phyloP scores from a whole-genome alignment of 768 basidiomycete species.

The Boletus barrowsii region DNA sequence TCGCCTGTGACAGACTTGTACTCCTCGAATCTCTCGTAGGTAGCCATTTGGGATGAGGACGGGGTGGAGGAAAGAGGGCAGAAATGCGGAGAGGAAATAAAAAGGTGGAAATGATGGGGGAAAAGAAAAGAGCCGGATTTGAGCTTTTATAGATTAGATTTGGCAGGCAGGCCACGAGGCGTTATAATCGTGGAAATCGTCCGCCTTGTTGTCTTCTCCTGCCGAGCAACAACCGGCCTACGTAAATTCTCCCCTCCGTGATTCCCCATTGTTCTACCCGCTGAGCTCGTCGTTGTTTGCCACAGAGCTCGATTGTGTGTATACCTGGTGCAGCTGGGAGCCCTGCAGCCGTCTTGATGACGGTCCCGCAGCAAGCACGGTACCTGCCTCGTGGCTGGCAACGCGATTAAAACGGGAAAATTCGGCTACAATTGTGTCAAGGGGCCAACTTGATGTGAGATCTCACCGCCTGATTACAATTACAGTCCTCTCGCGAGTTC shows the following conservation, averaged over 20 bases:
- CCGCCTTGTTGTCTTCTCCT: conserved; percentile 14
- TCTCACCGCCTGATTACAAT: background rate
- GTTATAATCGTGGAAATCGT: conserved; percentile 24
- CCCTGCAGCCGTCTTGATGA: background rate
- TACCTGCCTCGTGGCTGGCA: conserved; percentile 13
- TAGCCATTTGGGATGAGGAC: conserved; percentile 36
- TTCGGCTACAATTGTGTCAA: conserved; percentile 15
- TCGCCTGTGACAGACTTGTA: conserved; percentile 32
- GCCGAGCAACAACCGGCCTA: conserved; percentile 10
- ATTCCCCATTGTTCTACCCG: conserved; percentile 2
- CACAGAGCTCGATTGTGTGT: conserved; percentile 1
- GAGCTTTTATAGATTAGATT: conserved; percentile 54
- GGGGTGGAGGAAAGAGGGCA: conserved; percentile 15
- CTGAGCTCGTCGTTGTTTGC: conserved; percentile 1
- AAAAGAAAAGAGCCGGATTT: conserved; percentile 16
- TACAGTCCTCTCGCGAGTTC: conserved; percentile 48
- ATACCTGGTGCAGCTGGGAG: background rate
- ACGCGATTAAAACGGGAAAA: conserved; percentile 2
- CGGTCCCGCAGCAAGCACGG: conserved; percentile 11
- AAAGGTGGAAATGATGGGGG: conserved; percentile 23
- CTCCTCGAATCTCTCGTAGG: conserved; percentile 34
- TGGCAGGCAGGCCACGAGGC: conserved; percentile 55
- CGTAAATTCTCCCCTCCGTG: conserved; percentile 7
- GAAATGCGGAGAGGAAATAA: conserved; percentile 24
- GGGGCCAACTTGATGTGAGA: conserved; percentile 2